Evolutionary conservation across 2,329 filamentous ascomycete species (phyloP).

Genomic region (Epichloe amarillans): DNA sequence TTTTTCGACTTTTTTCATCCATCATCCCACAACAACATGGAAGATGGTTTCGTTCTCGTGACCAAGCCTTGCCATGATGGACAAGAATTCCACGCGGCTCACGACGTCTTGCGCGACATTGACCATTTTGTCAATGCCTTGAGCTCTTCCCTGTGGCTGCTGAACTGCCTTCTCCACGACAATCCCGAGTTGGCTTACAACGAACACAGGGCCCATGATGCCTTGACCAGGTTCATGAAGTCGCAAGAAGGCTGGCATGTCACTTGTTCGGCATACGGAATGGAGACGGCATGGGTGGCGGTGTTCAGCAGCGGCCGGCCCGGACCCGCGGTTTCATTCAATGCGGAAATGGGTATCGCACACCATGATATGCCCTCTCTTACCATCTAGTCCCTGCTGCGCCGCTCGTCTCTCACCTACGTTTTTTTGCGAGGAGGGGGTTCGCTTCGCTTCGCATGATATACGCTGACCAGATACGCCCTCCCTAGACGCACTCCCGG

Average conservation of each 20-base stretch:
- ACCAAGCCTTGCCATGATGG: too few relatives aligned
- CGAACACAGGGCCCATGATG: constrained; percentile 27
- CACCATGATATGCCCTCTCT: background rate
- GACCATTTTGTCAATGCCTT: constrained; percentile 8
- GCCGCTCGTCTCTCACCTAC: too few relatives aligned
- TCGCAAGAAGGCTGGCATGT: constrained; percentile 24
- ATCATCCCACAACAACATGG: background rate
- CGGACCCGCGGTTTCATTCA: constrained; percentile 27
- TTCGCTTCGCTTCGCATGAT: background rate
- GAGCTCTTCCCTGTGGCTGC: constrained; percentile 15
- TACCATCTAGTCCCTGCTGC: background rate
- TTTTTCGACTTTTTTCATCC: too few relatives aligned
- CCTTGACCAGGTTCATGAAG: constrained; percentile 24
- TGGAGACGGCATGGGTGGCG: constrained; percentile 31
- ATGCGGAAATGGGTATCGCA: constrained; percentile 21
- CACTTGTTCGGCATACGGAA: constrained; percentile 25
- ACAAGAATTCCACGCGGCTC: background rate
- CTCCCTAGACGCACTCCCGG: constrained; percentile 25
- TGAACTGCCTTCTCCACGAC: constrained; percentile 29
- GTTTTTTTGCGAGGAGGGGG: too few relatives aligned
- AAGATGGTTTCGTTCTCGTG: background rate
- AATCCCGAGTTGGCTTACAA: constrained; percentile 29
- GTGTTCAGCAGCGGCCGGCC: constrained; percentile 21
- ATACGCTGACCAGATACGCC: background rate
- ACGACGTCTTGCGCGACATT: constrained; percentile 27